These are phyloP conservation scores for Austroboletus niveus DNA, from an alignment of 1,284 basidiomycete species.

Conservation along the genomic window DNA sequence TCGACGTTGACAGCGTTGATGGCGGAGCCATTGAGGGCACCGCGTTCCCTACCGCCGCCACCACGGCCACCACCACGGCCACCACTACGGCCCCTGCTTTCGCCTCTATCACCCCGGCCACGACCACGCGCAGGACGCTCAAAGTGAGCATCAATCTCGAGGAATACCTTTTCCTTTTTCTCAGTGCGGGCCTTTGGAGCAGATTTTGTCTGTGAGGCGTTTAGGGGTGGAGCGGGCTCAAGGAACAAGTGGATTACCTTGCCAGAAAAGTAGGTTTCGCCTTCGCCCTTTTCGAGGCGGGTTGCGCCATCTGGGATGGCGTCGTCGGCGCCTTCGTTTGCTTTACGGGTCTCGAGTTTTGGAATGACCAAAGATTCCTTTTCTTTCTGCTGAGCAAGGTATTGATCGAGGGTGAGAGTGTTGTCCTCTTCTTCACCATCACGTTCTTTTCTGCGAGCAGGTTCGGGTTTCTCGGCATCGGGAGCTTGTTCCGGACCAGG, in stretches of 20 bases:
- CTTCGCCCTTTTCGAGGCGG: conserved; percentile 58
- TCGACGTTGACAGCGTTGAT: conserved; percentile 58
- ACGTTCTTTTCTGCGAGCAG: conserved; percentile 46
- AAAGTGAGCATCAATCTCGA: conserved; percentile 78
- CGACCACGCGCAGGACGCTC: conserved; percentile 67
- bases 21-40: conserved; percentile 28
- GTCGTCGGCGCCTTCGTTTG: conserved; percentile 63
- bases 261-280: conserved; percentile 70
- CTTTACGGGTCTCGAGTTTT: conserved; percentile 71
- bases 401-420: conserved; percentile 85
- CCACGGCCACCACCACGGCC: conserved; percentile 43
- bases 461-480: conserved; percentile 41
- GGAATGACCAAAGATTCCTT: conserved; percentile 53
- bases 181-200: conserved; percentile 62
- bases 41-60: conserved; percentile 41
- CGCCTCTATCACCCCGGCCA: conserved; percentile 40
- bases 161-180: conserved; percentile 76
- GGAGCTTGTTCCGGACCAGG: conserved; percentile 35
- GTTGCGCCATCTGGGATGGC: conserved; percentile 63
- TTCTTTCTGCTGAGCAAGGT: conserved; percentile 72
- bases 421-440: conserved; percentile 89
- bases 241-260: conserved; percentile 49
- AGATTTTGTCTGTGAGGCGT: conserved; percentile 47
- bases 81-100: conserved; percentile 31
- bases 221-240: conserved; percentile 7